phyloP scores from a whole-genome alignment of 169 alveolate species.

The Plasmodium vinckei region DNA sequence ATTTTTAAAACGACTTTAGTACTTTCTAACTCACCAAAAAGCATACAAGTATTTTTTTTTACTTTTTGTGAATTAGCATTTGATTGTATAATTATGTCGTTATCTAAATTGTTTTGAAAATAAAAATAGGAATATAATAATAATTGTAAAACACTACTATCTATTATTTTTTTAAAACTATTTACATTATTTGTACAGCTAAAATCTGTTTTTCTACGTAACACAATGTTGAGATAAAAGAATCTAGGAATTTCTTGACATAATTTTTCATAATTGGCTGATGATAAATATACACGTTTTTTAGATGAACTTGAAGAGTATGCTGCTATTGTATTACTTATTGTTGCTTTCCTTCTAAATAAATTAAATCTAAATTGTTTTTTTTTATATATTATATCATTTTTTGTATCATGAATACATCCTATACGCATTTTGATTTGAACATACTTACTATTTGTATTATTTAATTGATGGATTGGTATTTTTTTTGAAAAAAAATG shows the following conservation, averaged over 20 bases:
- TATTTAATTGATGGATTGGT: constrained; percentile 8
- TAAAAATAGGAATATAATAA: constrained; percentile 22
- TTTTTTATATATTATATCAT: constrained; percentile 47
- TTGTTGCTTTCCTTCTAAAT: constrained; percentile 2
- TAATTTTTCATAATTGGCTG: constrained; percentile 25
- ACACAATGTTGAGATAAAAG: constrained; percentile 20
- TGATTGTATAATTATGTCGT: constrained; percentile 30
- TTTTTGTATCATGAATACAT: constrained; percentile 40
- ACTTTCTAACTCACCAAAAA: constrained; percentile 34
- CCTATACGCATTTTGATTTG: constrained; percentile 33
- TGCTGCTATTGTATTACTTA: background rate
- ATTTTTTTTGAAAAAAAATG: constrained; percentile 57
- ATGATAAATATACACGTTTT: constrained; percentile 24
- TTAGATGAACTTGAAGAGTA: background rate
- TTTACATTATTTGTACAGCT: constrained; percentile 13
- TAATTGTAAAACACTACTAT: constrained; percentile 45
- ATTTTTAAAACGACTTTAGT: constrained; percentile 43
- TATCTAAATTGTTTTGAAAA: constrained; percentile 59
- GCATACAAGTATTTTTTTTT: constrained; percentile 19
- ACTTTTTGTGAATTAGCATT: constrained; percentile 34
- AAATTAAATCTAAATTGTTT: constrained; percentile 30
- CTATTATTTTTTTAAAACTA: constrained; percentile 39
- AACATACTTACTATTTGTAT: constrained; percentile 5
- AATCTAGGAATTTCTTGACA: constrained; percentile 42
- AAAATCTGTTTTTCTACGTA: constrained; percentile 26